Conservation (phyloP, 768 basidiomycete genomes). For the Russula compacta region DNA sequence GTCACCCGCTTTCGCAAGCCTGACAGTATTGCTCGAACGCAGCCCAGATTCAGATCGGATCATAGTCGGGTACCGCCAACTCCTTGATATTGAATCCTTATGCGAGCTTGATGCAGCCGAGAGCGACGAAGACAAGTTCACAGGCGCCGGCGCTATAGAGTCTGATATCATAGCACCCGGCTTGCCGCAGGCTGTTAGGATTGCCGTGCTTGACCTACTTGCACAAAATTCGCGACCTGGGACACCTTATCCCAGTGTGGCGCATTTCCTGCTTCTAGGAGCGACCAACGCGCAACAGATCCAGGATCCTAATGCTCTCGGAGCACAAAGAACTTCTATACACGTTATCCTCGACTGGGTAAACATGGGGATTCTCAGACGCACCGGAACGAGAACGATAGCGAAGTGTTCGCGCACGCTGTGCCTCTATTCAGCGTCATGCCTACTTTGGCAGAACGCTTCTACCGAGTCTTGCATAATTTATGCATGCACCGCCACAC, state of each 20-base stretch:
- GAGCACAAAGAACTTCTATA: conserved; percentile 58
- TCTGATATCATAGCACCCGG: conserved; percentile 36
- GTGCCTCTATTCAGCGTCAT: conserved; percentile 53
- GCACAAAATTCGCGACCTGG: conserved; percentile 61
- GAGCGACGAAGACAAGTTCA: conserved; percentile 47
- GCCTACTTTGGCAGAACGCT: conserved; percentile 77
- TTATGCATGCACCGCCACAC: conserved; percentile 83
- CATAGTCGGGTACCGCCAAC: conserved; percentile 62
- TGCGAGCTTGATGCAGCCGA: conserved; percentile 57
- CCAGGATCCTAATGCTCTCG: conserved; percentile 70
- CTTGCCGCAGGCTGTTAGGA: conserved; percentile 59
- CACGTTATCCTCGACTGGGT: conserved; percentile 77
- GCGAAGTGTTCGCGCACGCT: conserved; percentile 23
- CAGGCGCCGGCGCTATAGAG: conserved; percentile 68
- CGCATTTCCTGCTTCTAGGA: conserved; percentile 80
- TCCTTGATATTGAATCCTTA: conserved; percentile 51
- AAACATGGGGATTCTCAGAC: conserved; percentile 57
- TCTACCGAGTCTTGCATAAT: conserved; percentile 75
- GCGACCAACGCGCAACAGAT: conserved; percentile 52
- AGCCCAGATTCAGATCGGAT: conserved; percentile 83
- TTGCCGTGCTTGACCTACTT: conserved; percentile 74
- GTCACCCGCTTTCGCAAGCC: conserved; percentile 57
- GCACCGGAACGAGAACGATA: conserved; percentile 36
- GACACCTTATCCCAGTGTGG: conserved; percentile 68
- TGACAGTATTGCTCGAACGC: conserved; percentile 71